These are phyloP conservation scores for Carallia brachiata DNA, from an alignment of 345 rosid genomes.

Conservation along the genomic window DNA sequence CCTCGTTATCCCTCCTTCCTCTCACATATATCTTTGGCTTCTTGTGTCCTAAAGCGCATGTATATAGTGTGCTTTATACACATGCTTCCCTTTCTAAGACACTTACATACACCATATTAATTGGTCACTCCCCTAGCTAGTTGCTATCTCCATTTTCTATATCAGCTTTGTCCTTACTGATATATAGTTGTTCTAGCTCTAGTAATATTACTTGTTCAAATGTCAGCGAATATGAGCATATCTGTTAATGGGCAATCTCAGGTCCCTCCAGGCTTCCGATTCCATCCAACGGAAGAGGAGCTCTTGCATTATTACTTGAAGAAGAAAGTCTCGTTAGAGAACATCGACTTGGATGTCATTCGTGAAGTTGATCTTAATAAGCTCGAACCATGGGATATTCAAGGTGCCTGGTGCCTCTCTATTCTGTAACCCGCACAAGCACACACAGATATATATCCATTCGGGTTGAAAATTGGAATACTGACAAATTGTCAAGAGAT, in stretches of 20 bases:
- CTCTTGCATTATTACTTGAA: conserved; percentile 69
- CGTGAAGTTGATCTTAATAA: conserved; percentile 82
- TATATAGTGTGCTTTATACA: conserved; percentile 20
- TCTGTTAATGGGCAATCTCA: conserved; percentile 80
- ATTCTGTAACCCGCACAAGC: background rate
- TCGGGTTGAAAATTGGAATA: too few species aligned
- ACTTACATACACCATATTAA: background rate
- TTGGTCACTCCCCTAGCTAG: conserved; percentile 15
- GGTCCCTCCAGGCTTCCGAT: conserved; percentile 85
- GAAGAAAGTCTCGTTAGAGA: conserved; percentile 62
- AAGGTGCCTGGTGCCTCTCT: conserved; percentile 37
- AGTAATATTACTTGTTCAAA: conserved; percentile 14
- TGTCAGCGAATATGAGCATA: conserved; percentile 71
- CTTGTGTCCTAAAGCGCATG: conserved; percentile 7
- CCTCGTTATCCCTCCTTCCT: background rate
- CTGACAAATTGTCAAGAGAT: background rate
- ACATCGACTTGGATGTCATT: conserved; percentile 74
- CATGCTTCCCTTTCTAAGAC: conserved; percentile 7
- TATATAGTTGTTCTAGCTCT: background rate
- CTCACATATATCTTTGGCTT: conserved; percentile 19
- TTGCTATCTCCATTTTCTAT: conserved; percentile 28
- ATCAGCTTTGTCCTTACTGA: conserved; percentile 2
- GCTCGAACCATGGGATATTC: conserved; percentile 96
- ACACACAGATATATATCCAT: too few species aligned
- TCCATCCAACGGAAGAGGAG: conserved; percentile 91